Percentiles rank a stretch among this genome's conserved stretches.
These are phyloP conservation scores for Tephrocybe sp. DNA, from an alignment of 768 basidiomycete genomes.

Conservation along the genomic window DNA sequence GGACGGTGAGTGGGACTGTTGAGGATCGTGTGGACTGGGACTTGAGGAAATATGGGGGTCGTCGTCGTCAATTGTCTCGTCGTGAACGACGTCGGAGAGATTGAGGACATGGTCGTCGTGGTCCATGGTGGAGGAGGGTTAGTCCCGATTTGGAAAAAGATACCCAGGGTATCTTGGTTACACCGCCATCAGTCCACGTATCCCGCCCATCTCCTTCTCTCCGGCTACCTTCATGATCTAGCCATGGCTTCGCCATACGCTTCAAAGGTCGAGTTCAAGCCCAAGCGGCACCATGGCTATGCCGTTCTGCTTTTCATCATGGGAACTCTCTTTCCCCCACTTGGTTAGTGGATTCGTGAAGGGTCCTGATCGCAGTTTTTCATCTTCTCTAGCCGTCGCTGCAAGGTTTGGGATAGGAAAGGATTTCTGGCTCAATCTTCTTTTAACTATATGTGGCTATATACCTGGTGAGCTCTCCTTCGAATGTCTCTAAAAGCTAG, in stretches of 20 bases:
- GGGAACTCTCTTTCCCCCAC: slow-evolving; percentile 88
- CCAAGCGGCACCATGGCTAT: slow-evolving; percentile 79
- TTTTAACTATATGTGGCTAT: slow-evolving; percentile 89
- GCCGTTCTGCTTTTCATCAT: slow-evolving; percentile 78
- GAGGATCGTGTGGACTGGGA: slow-evolving; percentile 25
- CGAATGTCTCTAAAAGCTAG: slow-evolving; percentile 1
- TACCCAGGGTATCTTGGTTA: slow-evolving; percentile 14
- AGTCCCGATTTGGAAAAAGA: slow-evolving; percentile 18
- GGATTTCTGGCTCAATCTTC: slow-evolving; percentile 89
- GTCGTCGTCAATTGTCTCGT: slow-evolving; percentile 68
- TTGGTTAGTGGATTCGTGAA: slow-evolving; percentile 51
- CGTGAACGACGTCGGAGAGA: slow-evolving; percentile 83
- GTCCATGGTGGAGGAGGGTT: slow-evolving; percentile 32
- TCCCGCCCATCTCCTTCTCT: neutral
- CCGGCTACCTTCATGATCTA: slow-evolving; percentile 7
- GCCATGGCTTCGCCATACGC: slow-evolving; percentile 29
- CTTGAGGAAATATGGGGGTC: slow-evolving; percentile 37
- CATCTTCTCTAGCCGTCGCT: slow-evolving; percentile 68
- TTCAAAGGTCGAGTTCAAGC: slow-evolving; percentile 59
- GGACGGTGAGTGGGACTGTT: slow-evolving; percentile 26
- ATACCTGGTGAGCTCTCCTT: slow-evolving; percentile 62
- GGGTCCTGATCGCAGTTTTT: slow-evolving; percentile 3
- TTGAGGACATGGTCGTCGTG: slow-evolving; percentile 66
- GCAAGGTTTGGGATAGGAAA: slow-evolving; percentile 87
- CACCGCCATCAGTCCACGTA: neutral